These are phyloP conservation scores for Colletotrichum sp. DNA, from an alignment of 2,329 filamentous ascomycete species.

Conservation along the genomic window DNA sequence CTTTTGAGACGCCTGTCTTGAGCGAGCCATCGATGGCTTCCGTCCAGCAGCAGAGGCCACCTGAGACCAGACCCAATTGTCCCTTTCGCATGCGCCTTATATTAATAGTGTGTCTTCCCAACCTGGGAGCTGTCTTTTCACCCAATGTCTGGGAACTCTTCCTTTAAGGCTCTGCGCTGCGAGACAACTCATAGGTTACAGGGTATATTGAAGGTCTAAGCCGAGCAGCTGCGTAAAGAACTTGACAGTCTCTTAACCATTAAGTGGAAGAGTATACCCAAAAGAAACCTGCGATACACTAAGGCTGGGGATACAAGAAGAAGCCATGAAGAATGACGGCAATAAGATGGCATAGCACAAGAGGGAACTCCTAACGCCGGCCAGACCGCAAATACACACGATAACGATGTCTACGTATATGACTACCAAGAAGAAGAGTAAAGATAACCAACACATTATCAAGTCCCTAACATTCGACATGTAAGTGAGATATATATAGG, in stretches of 20 bases:
- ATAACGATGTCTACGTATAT: background rate
- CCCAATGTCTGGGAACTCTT: no score
- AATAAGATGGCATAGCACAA: background rate
- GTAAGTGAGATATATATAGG: background rate
- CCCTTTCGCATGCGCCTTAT: background rate
- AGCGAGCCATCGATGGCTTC: background rate
- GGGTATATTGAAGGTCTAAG: fast-evolving
- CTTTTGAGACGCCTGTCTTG: background rate
- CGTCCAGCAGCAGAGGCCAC: background rate
- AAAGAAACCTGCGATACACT: background rate
- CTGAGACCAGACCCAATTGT: background rate
- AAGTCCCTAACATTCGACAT: background rate
- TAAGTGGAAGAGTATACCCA: background rate
- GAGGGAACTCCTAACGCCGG: background rate
- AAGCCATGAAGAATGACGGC: background rate
- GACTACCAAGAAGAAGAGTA: background rate
- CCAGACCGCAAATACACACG: background rate
- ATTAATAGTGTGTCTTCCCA: background rate
- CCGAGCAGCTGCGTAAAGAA: no score
- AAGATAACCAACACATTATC: no score
- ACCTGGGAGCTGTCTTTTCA: background rate
- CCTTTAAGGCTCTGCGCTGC: no score
- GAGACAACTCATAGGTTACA: background rate
- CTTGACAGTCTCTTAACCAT: fast-evolving
- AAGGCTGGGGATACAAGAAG: background rate